Conservation (phyloP, 179 eudicot species). For the Spinacia oleracea region DNA sequence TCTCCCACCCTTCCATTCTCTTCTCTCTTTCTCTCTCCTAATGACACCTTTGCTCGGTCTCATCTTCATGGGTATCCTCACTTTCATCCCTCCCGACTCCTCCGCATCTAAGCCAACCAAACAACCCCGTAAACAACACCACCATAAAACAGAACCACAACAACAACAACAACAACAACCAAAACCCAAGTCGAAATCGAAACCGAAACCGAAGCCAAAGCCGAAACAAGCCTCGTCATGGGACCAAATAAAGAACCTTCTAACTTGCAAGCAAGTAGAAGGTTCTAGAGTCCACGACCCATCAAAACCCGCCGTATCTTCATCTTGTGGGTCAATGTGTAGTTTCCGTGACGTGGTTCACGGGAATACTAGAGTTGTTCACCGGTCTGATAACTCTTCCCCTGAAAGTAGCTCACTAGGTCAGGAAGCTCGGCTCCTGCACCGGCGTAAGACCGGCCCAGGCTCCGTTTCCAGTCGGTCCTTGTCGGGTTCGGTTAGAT, state of each 20-base stretch:
- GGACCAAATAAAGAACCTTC: constrained; percentile 83
- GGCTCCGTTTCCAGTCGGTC: constrained; percentile 40
- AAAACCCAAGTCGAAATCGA: constrained; percentile 11
- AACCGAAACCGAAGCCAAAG: constrained; percentile 15
- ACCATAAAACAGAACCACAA: constrained; percentile 7
- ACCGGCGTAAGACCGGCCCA: constrained; percentile 22
- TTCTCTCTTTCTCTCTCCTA: background rate
- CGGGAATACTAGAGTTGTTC: constrained; percentile 70
- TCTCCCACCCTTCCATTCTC: background rate
- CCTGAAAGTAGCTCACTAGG: constrained; percentile 62
- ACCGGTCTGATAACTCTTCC: constrained; percentile 70
- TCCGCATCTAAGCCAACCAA: constrained; percentile 13
- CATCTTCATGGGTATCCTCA: constrained; percentile 41
- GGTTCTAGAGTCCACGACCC: constrained; percentile 66
- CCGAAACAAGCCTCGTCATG: constrained; percentile 61
- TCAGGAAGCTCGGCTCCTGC: constrained; percentile 45
- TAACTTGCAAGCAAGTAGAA: constrained; percentile 74
- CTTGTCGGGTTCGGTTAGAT: constrained; percentile 40
- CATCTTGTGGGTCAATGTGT: constrained; percentile 69
- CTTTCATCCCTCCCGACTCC: constrained; percentile 22
- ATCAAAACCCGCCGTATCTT: constrained; percentile 29
- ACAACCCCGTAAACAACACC: constrained; percentile 11
- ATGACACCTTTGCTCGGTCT: constrained; percentile 5
- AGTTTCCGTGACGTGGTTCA: constrained; percentile 77
- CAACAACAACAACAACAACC: constrained; percentile 7